Base-by-base conservation (phyloP, 2,329 filamentous ascomycete genomes). In the Alternaria brassicae region DNA sequence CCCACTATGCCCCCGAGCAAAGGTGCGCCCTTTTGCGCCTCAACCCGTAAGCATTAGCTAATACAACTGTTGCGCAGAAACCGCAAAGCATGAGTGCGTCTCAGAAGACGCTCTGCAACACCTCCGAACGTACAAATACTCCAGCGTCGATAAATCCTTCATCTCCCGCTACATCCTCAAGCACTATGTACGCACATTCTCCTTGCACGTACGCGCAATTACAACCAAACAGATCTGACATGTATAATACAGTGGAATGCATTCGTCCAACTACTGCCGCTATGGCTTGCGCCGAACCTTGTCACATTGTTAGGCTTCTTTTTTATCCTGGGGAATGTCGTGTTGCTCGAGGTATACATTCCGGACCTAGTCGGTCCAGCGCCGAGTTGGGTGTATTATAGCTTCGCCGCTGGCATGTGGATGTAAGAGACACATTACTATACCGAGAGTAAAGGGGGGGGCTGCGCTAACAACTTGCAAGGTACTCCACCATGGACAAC, bases 201-300 rank as follows among this genome's bases (percentile, higher is more conserved):
- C 47, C 59, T 37, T 21, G 17, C 36, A 21, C 36, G 17, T 17
- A 37, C 42, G 30, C 58, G 40, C 51, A 41, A 42, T 39, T 51
- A 41, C 63, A 57, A 39, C 50, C 25, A 4, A 27, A 27, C 8
- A 32, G 6, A 37, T 56, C 74, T 77, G 64, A 78, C 69, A 57
- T 34, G 45, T 70, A 6, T 12, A 34, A 19, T 39, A 73, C 79
- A 98, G 94, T 99, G 95, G 95, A 98, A 97, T 86, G 92, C 89
- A 66, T 93, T 93, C 71, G 95, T 98, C 71, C 89, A 97, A 77
- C 81, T 97, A 40, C 81, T 99, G 72, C 95, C 95, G 65, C 81
- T 97, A 87, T 99, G 94, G 93, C 86, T 99, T 54, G 95, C 95
- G 27, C 95, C 95, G 32, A 99, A 99, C 76, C 95, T 97, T 89